These are phyloP conservation scores for Domatiomyces catenatus DNA, from an alignment of 2,329 filamentous ascomycete species.

Conservation along the genomic window DNA sequence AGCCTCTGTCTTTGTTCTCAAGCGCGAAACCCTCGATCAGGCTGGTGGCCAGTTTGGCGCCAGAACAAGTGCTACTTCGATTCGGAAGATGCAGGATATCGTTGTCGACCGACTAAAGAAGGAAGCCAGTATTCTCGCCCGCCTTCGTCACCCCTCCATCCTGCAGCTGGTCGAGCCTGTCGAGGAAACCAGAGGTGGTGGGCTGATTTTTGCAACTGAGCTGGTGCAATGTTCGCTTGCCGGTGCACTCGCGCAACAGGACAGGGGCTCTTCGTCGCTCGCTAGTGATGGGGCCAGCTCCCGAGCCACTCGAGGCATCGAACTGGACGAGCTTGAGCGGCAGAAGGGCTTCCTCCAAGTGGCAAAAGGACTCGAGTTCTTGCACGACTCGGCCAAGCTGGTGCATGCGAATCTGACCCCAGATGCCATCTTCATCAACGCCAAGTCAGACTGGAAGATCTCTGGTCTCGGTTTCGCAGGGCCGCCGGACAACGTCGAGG, in stretches of 20 bases:
- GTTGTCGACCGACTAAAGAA: conserved; percentile 81
- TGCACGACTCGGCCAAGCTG: conserved; percentile 86
- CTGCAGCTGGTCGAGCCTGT: conserved; percentile 88
- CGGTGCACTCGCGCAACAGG: conserved; percentile 69
- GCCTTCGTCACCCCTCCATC: conserved; percentile 78
- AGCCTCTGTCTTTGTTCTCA: conserved; percentile 88
- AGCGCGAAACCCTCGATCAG: conserved; percentile 64
- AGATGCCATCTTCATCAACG: conserved; percentile 83
- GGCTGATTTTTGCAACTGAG: conserved; percentile 91
- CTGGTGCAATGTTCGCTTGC: conserved; percentile 77
- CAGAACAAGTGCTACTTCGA: conserved; percentile 47
- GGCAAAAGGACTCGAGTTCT: conserved; percentile 82
- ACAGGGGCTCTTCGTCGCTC: conserved; percentile 60
- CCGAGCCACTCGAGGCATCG: conserved; percentile 60
- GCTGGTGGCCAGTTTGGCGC: conserved; percentile 46
- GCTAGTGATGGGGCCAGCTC: conserved; percentile 64
- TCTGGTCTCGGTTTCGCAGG: conserved; percentile 84
- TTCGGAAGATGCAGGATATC: conserved; percentile 74
- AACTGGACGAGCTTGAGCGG: conserved; percentile 93
- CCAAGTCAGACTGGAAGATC: conserved; percentile 98
- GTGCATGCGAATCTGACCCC: conserved; percentile 92
- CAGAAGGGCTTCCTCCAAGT: conserved; percentile 91
- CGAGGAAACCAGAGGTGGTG: conserved; percentile 80
- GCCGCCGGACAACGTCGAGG: conserved; percentile 59
- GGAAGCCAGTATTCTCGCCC: conserved; percentile 76